A percentile compares a stretch with the other conserved stretches of the same genome.
Evolutionary conservation across 73 alveolate genomes (phyloP).

Genomic region (Strombidium stylifer): DNA sequence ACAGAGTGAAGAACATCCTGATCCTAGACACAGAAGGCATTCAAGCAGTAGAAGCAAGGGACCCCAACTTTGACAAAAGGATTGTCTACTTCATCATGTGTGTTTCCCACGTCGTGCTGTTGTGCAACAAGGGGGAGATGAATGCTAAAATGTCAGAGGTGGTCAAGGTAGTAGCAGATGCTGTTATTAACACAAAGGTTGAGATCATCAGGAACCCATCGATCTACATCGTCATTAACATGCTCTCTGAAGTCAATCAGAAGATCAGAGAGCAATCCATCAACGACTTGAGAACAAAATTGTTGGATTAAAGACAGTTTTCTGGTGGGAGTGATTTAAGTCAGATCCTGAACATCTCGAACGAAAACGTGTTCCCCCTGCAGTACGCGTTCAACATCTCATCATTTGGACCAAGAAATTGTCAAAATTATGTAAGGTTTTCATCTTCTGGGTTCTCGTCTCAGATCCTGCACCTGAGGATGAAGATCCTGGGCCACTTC

Average conservation of each 20-base stretch:
- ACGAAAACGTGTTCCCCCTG: constrained; percentile 9
- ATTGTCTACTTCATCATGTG: constrained; percentile 37
- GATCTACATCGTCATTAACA: constrained; percentile 6
- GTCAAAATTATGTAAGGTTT: neutral
- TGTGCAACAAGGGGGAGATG: constrained; percentile 33
- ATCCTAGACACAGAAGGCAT: constrained; percentile 67
- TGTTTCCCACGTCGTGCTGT: constrained; percentile 20
- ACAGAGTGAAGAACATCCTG: constrained; percentile 15
- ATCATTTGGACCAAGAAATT: neutral
- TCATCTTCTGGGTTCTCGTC: constrained; percentile 1
- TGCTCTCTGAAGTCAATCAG: constrained; percentile 4
- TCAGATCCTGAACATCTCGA: neutral
- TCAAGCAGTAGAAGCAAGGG: constrained; percentile 56
- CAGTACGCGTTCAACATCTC: constrained; percentile 25
- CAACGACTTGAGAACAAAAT: neutral
- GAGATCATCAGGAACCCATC: neutral
- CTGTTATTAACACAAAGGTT: neutral
- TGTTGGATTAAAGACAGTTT: neutral
- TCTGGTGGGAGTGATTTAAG: neutral
- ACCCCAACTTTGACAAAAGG: constrained; percentile 58
- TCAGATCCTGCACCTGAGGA: neutral
- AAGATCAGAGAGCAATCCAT: neutral
- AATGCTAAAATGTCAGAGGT: constrained; percentile 12
- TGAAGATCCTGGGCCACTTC: neutral
- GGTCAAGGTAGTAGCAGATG: constrained; percentile 16